phyloP scores from a whole-genome alignment of 345 rosid species.

The Hibiscus mutabilis region DNA sequence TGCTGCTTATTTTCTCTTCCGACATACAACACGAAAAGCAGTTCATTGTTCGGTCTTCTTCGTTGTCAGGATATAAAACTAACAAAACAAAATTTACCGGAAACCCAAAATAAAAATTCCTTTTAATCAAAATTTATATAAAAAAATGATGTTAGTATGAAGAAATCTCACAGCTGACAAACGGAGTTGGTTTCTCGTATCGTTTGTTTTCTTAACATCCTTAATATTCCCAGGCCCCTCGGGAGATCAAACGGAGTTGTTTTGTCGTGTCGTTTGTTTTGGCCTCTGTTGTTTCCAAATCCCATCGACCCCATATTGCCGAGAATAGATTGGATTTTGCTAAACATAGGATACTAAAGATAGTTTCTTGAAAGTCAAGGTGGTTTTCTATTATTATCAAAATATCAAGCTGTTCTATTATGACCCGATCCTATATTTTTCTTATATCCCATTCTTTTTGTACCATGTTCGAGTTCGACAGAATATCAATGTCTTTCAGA shows the following conservation, averaged over 20 bases:
- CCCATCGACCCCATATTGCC: neutral
- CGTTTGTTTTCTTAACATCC: neutral
- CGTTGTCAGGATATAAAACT: neutral
- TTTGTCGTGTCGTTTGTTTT: neutral
- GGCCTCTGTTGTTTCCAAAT: neutral
- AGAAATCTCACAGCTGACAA: neutral
- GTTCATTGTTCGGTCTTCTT: conserved; percentile 26
- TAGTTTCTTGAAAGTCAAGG: neutral
- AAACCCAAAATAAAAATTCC: neutral
- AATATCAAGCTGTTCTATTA: neutral
- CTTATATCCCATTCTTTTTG: neutral
- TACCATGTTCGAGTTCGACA: neutral
- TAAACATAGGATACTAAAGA: neutral
- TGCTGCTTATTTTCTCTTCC: conserved; percentile 33
- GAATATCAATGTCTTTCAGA: neutral
- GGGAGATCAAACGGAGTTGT: neutral
- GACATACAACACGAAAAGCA: conserved; percentile 61
- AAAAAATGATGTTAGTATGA: neutral
- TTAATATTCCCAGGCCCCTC: neutral
- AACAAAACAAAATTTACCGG: neutral
- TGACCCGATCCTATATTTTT: neutral
- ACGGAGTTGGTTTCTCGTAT: no score
- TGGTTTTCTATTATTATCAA: neutral
- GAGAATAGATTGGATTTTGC: neutral
- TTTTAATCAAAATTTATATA: neutral